These are phyloP conservation scores for Botrytis paeoniae DNA, from an alignment of 2,329 filamentous ascomycete genomes.

Conservation along the genomic window DNA sequence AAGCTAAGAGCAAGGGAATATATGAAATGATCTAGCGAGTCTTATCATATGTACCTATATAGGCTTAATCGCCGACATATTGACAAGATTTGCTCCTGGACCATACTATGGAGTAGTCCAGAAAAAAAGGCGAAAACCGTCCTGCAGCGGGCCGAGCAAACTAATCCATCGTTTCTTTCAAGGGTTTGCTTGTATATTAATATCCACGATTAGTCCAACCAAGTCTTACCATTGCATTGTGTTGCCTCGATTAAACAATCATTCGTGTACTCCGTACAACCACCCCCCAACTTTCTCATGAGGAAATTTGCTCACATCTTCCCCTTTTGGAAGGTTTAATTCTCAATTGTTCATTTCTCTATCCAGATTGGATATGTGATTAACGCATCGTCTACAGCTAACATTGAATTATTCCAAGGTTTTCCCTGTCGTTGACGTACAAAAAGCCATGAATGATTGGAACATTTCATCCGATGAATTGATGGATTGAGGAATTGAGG, in stretches of 20 bases:
- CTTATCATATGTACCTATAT: not conserved
- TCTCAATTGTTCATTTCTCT: not conserved
- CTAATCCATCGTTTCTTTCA: slow-evolving; percentile 19
- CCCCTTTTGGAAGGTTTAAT: slow-evolving; percentile 3
- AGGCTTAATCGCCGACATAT: not conserved
- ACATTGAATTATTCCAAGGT: not conserved
- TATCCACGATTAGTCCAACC: not conserved
- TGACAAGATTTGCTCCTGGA: not conserved
- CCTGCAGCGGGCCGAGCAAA: slow-evolving; percentile 35
- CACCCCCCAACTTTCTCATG: slow-evolving; percentile 7
- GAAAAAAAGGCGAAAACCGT: slow-evolving; percentile 25
- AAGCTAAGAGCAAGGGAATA: not conserved
- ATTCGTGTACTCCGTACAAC: not conserved
- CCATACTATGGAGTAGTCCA: not conserved
- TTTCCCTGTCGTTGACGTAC: slow-evolving; percentile 2
- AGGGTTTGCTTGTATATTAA: slow-evolving; percentile 9
- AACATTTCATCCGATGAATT: slow-evolving; percentile 4
- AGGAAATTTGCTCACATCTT: slow-evolving; percentile 2
- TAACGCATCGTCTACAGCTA: not conserved
- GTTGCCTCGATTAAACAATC: not conserved
- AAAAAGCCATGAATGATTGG: not conserved
- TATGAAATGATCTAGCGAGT: not conserved
- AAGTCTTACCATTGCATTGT: slow-evolving; percentile 1
- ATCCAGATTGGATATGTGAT: not conserved
- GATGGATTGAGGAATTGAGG: not conserved